These are phyloP conservation scores for Mimosa bimucronata DNA, from an alignment of 306 rosid species.

Conservation along the genomic window DNA sequence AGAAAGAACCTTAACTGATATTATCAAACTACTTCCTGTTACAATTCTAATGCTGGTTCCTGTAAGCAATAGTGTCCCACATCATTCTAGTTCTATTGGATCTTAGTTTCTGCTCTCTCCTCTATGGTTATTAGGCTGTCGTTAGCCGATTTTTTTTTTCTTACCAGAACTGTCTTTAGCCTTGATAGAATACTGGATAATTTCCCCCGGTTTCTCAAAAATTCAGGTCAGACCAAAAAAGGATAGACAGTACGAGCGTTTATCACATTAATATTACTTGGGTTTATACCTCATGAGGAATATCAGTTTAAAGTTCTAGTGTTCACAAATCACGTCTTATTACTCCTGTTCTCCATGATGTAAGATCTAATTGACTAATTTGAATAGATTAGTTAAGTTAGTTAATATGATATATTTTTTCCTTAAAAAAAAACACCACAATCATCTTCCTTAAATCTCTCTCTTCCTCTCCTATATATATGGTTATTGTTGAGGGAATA, in stretches of 20 bases:
- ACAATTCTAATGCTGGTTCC: conserved; percentile 75
- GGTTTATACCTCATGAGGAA: not conserved
- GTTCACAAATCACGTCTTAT: not conserved
- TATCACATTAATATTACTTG: not conserved
- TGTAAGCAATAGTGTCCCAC: conserved; percentile 44
- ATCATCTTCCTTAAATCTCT: no score
- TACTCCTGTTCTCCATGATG: not conserved
- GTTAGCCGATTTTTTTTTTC: no score
- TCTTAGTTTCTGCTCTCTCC: conserved; percentile 14
- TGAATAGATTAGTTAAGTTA: no score
- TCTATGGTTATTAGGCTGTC: not conserved
- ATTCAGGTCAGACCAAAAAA: not conserved
- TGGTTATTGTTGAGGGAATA: no score
- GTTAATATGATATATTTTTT: no score
- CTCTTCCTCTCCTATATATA: no score
- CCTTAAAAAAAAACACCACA: no score
- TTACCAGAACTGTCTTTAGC: no score
- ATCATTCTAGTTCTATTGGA: not conserved
- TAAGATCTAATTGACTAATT: no score
- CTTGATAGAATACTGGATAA: not conserved
- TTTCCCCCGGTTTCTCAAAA: not conserved
- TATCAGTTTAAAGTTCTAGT: not conserved
- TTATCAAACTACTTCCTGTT: conserved; percentile 58
- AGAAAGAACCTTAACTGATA: conserved; percentile 55
- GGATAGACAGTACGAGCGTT: not conserved